Conservation (phyloP, 1,139 yeast genomes). For the Hyphopichia wangnamkhiaoensis region DNA sequence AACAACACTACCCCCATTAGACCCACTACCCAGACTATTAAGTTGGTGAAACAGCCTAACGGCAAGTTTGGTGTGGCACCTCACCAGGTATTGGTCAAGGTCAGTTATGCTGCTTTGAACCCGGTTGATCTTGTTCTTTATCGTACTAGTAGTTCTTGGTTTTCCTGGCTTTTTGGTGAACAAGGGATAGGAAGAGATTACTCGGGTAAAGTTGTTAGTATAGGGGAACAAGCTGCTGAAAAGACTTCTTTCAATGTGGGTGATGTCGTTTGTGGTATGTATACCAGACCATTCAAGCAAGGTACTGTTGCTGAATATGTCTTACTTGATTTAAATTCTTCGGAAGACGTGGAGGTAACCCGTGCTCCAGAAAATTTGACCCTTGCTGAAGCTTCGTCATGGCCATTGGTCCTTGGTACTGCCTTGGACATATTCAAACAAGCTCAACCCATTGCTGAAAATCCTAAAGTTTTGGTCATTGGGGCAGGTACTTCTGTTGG, state of each 20-base stretch:
- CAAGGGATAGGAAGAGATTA: constrained; percentile 72
- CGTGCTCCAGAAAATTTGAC: constrained; percentile 50
- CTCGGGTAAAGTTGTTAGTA: constrained; percentile 61
- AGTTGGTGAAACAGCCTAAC: constrained; percentile 25
- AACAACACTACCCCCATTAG: constrained; percentile 12
- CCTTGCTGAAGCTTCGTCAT: constrained; percentile 57
- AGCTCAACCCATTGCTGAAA: constrained; percentile 15
- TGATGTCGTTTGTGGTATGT: constrained; percentile 65
- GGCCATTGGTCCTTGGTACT: constrained; percentile 59
- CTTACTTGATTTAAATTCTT: constrained; percentile 44
- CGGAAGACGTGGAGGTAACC: constrained; percentile 37
- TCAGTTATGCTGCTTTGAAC: constrained; percentile 60
- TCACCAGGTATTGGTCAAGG: constrained; percentile 56
- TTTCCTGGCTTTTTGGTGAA: constrained; percentile 34
- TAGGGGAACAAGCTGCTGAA: constrained; percentile 46
- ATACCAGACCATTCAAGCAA: constrained; percentile 40
- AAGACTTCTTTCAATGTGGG: constrained; percentile 48
- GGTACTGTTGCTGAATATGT: constrained; percentile 54
- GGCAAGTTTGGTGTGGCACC: constrained; percentile 37
- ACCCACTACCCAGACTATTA: constrained; percentile 13
- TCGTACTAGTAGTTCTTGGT: constrained; percentile 31
- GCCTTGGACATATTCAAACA: constrained; percentile 48
- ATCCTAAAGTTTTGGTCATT: constrained; percentile 51
- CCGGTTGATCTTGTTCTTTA: constrained; percentile 65
- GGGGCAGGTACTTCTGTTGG: constrained; percentile 84